Evolutionary conservation across 306 rosid genomes (phyloP).

Genomic region (Quercus gilva): DNA sequence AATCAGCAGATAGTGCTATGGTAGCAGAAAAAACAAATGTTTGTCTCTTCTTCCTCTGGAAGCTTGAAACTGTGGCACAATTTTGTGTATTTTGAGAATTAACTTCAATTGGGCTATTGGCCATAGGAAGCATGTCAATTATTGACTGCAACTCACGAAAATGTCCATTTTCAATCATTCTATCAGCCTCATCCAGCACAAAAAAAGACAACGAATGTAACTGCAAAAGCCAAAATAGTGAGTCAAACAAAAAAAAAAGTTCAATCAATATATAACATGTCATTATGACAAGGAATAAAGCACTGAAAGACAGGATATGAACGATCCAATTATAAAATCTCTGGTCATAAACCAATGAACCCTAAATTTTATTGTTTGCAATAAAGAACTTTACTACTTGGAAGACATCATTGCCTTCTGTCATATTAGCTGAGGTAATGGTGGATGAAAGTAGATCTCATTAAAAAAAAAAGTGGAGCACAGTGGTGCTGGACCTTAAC

Average conservation of each 20-base stretch:
- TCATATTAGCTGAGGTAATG: background rate
- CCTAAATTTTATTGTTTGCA: background rate
- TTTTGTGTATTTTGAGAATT: constrained; percentile 42
- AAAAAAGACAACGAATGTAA: constrained; percentile 87
- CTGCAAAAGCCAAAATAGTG: constrained; percentile 50
- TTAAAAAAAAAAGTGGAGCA: background rate
- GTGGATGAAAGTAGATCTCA: background rate
- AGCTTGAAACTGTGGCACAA: constrained; percentile 50
- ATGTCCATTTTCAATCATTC: constrained; percentile 91
- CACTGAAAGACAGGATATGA: background rate
- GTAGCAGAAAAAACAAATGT: constrained; percentile 97
- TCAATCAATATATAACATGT: background rate
- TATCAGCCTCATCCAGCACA: constrained; percentile 98
- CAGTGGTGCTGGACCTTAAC: background rate
- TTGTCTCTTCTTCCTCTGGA: constrained; percentile 89
- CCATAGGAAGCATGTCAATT: constrained; percentile 84
- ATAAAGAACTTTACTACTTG: background rate
- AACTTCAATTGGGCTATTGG: constrained; percentile 41
- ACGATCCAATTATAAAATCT: background rate
- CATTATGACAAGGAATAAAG: background rate
- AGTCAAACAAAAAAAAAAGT: constrained; percentile 13
- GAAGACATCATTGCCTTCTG: background rate
- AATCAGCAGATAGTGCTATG: constrained; percentile 82
- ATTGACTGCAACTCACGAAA: constrained; percentile 89
- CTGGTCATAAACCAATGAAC: background rate